Evolutionary conservation across 2,329 filamentous ascomycete genomes (phyloP), one percentile per base, ranked within the genome.

Genomic region (Colletotrichum tropicicola): DNA sequence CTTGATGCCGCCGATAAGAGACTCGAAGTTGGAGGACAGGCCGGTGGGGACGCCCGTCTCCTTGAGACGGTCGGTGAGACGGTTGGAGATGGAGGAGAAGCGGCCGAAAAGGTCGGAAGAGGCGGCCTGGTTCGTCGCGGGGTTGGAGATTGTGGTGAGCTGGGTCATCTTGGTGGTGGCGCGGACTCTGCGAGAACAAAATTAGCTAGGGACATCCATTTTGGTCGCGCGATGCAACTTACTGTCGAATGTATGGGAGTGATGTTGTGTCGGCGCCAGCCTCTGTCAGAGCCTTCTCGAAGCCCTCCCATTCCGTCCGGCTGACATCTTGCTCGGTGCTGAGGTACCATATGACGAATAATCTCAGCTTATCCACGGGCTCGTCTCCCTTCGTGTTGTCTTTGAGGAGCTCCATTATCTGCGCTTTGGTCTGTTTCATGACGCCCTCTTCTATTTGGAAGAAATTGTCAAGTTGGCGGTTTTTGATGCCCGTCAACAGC

Each of bases 101-200:
- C 94, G 94, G 19, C 93, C 91, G 82, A 99, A 98, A 15, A 99
- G 85, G 72, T 97, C 93, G 6, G 87, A 90, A 4, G 92, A 89
- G 17, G 83, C 78, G 9, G 82, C 77, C 69, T 88, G 87, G 70
- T 90, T 86, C 17, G 87, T 83, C 65, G 91, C 84, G 13, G 92
- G 90, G 28, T 90, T 91, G 68, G 95, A 96, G 67, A 94, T 90
- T 1, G 94, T 97, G 4, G 94, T 93, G 77, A 99, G 92, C 88
- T 98, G 97, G 13, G 95, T 98, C 93, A 98, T 98, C 68, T 96
- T 93, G 5, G 95, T 98, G 53, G 97, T 94, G 69, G 97, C 93
- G 65, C 95, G 93, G 55, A 98, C 93, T 76, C 92, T 89, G 73
- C 44, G 51, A 27, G 32, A 23, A 25, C 6, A 17, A 12, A 32